phyloP scores from a whole-genome alignment of 73 alveolate species.

The Chromera velia region DNA sequence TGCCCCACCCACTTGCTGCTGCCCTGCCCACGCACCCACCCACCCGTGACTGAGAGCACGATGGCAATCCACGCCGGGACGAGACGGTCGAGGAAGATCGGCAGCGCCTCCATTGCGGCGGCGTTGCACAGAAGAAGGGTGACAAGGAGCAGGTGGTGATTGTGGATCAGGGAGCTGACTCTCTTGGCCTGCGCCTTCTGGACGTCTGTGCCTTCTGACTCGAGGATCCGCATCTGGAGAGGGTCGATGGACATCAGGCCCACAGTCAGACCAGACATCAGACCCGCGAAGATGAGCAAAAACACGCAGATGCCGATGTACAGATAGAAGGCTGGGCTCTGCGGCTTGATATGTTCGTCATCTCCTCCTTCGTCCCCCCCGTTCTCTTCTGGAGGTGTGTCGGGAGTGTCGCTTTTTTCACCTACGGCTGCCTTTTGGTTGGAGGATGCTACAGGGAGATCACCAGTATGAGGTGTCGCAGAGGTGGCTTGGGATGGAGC shows the following conservation, averaged over 20 bases:
- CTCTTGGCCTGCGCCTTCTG: conserved; percentile 51
- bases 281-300: conserved; percentile 71
- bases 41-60: conserved; percentile 71
- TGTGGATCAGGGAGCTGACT: conserved; percentile 59
- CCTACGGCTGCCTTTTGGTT: no score
- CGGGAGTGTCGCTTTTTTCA: no score
- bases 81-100: conserved; percentile 64
- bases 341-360: no score
- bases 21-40: no score
- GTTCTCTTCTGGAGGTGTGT: no score
- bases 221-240: conserved; percentile 63
- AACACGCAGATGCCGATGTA: conserved; percentile 35
- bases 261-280: conserved; percentile 84
- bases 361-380: no score
- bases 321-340: no score
- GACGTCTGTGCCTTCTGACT: conserved; percentile 58
- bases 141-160: conserved; percentile 75
- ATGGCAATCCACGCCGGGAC: conserved; percentile 71
- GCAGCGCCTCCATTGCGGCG: conserved; percentile 75
- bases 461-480: no score
- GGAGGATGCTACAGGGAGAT: no score
- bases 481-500: no score
- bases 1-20: no score
- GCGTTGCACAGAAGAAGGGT: conserved; percentile 74
- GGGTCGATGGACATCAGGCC: conserved; percentile 80